Base-by-base conservation (phyloP, 2,329 filamentous ascomycete genomes). In the Sporothrix sp. region DNA sequence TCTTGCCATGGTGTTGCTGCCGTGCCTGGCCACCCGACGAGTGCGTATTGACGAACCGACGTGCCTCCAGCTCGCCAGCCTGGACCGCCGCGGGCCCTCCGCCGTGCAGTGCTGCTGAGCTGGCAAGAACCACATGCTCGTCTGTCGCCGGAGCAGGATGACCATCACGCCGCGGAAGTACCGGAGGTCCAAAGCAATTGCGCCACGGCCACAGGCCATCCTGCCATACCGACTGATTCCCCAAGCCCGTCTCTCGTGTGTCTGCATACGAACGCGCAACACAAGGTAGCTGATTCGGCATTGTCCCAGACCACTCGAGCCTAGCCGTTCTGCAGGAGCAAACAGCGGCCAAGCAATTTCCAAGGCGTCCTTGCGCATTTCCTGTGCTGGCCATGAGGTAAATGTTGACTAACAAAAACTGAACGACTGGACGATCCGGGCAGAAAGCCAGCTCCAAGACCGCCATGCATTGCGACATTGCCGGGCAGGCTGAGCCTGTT, bases 381-480 rank as follows among this genome's bases (percentile, higher is more conserved):
- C 5, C 37, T 35, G 46, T 35, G 30, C 45, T 36, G 28, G 2
- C 35, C 30, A 47, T 50, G 28, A 54, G 51, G 55, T 52, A 54
- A 55, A 52, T 35, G 11, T 54, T 56, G 35, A 52, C 52, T 57
- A 57, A 57, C 52, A 56, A n/a, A 45, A 56, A 57, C 52, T 28
- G 45, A 39, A 52, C 46, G 55, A 55, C 49, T 57, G 55, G 47
- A 43, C 28, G 45, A 40, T 38, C 36, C 48, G 48, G 33, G 27
- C 11, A 40, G 37, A 25, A 33, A 48, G 49, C 28, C 36, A 9
- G 28, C n/a, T 5, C 37, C 14, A 23, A 38, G 39, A 38, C 44
- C 50, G 37, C 43, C 32, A 37, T 45, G 48, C 40, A 44, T 32
- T 48, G 36, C 25, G 18, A 44, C 30, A 50, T 20, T 35, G 35